Base-by-base conservation (phyloP, 108 stramenopile genomes). In the Aurantiochytrium sp. region DNA sequence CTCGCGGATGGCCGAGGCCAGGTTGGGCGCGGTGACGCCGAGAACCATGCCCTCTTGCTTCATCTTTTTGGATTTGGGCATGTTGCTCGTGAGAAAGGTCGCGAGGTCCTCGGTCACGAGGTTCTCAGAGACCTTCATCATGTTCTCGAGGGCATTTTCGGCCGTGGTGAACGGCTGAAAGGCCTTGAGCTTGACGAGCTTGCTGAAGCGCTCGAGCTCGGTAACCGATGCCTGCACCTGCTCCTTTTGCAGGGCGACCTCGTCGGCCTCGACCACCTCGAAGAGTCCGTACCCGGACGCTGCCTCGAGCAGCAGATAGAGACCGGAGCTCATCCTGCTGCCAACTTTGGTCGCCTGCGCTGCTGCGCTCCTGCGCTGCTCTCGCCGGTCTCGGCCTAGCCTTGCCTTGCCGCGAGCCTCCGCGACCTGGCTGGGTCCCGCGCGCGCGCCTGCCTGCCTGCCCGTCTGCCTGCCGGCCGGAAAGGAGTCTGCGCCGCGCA, bases 201-300 rank as follows among this genome's bases (percentile, higher is more conserved):
- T 96, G 49, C 95, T 91, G 92, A 99, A 99, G 25, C 96, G 93
- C 72, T 94, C 93, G 29, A 97, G 88, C 72, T 98, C 97, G 18
- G 95, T 94, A 35, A 98, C 94, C 5, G 96, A 89, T 25, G 55
- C 69, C 87, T 94, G 93, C 21, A 94, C 93, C 90, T 92, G 90
- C 14, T 55, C 60, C 53, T 59, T 71, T 18, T 60, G 53, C 44
- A 60, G 43, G 51, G 96, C 97, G 44, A 99, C 96, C 90, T 99
- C 98, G 90, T 99, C 99, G 89, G 96, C 93, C 88, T 98, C 96
- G 28, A 98, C 95, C 5, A 98, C 96, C 73, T 98, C 98, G 91
- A 99, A 96, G 44, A 99, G 96, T 57, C 97, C 98, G 88, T 97
- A 99, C 59, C 99, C 99, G 8, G 98, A 97, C 10, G 99, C 98